Base-by-base conservation (phyloP, 148 eudicot species). In the Nepenthes gracilis region DNA sequence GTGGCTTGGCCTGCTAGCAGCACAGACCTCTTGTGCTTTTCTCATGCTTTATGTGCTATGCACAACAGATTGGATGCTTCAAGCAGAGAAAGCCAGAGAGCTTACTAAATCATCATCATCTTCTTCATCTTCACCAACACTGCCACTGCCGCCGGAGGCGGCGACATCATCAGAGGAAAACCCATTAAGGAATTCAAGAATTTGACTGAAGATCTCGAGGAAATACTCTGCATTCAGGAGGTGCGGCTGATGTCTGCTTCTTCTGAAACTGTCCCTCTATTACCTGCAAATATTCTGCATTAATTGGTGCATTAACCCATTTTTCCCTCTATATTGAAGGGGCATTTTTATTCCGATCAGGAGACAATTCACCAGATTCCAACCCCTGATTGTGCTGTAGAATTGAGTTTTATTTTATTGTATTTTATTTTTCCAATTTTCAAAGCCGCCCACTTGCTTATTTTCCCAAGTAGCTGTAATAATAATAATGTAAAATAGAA, bases 191-290 rank as follows among this genome's bases (percentile, higher is more conserved):
- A 52, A 52, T 4, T 8, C 55, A 58, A 58, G 47, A 38, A 37
- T 6, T 36, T 13, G 47, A 32, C 47, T 3, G 45, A 40, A 12
- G 43, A 58, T 40, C 61, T 58, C 43, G 47, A 58, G 5, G 43
- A 58, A 58, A 58, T 58, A 58, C 9, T 58, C 33, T 58, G 61
- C 47, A 58, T 58, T 32, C 36, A 37, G 48, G 61, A 40, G 38
- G 61, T 36, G 34, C 14, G 15, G 32, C 45, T 36, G 2, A 36
- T 36, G 47, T 58, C 47, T 36, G 61, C 61, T 36, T 58, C 61
- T 5, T 1, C 37, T n/a, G 61, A 58, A 58, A 58, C 33, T 40
- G 48, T 37, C 48, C 61, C 61, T 58, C 61, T 58, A 4, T 45
- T 58, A 58, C 36, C 12, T 45, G 14, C 61, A 58, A 5, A 58